A percentile compares a stretch with the other conserved stretches of the same genome.
phyloP scores from a whole-genome alignment of 2,329 filamentous ascomycete genomes.

The Hypoxylon sp. region DNA sequence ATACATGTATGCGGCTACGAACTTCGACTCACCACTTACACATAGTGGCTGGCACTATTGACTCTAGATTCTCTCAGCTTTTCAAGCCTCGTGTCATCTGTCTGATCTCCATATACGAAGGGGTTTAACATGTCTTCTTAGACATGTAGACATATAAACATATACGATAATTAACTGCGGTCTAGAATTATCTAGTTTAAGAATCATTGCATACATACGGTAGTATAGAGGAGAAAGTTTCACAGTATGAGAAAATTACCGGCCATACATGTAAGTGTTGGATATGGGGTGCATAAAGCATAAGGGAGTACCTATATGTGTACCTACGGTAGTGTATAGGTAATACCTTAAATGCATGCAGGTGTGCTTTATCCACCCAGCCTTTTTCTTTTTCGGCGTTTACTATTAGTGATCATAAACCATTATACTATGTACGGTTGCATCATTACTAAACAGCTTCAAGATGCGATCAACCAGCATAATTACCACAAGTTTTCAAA shows the following conservation, averaged over 20 bases:
- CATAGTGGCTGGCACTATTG: slow-evolving; percentile 26
- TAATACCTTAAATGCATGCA: not conserved
- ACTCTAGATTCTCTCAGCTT: slow-evolving; percentile 26
- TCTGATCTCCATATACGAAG: not conserved
- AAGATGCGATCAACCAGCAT: not conserved
- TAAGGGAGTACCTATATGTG: not conserved
- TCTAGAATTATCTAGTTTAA: slow-evolving; percentile 8
- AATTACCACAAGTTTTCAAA: not conserved
- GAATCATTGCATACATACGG: not conserved
- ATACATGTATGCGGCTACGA: not conserved
- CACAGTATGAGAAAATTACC: slow-evolving; percentile 25
- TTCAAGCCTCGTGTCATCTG: slow-evolving; percentile 17
- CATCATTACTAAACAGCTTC: not conserved
- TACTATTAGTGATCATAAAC: slow-evolving; percentile 8
- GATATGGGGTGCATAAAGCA: slow-evolving; percentile 20
- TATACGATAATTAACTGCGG: not conserved
- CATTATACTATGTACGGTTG: not conserved
- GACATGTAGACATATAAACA: not conserved
- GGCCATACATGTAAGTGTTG: slow-evolving; percentile 4
- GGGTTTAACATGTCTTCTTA: not conserved
- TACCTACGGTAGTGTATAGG: not conserved
- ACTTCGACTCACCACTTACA: slow-evolving; percentile 8
- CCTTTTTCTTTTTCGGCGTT: not conserved
- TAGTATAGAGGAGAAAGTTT: not conserved
- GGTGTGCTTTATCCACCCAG: not conserved